Evolutionary conservation across 2,329 filamentous ascomycete genomes (phyloP).

Genomic region (Diplodia sapinea): DNA sequence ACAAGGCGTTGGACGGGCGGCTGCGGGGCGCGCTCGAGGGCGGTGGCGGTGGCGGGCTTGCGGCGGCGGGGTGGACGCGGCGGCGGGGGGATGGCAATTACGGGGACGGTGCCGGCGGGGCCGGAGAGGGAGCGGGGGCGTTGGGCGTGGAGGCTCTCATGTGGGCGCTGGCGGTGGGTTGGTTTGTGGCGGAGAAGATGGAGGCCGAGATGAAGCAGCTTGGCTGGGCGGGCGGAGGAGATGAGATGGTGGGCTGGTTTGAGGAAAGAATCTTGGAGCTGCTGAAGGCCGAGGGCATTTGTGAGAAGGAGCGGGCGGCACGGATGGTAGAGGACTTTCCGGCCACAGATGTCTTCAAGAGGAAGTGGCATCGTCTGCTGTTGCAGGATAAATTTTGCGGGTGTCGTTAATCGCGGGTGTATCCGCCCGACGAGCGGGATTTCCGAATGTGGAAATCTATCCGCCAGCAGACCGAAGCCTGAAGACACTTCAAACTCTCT

Average conservation of each 20-base stretch:
- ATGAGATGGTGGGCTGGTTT: neutral
- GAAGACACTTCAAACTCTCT: too few species aligned
- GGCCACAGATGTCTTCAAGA: neutral
- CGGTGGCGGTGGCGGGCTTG: neutral
- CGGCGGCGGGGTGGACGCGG: neutral
- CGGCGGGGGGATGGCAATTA: too few species aligned
- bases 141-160: neutral
- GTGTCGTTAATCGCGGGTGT: neutral
- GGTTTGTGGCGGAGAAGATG: neutral
- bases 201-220: too few species aligned
- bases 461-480: too few species aligned
- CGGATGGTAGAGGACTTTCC: neutral
- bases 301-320: neutral
- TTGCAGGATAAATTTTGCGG: neutral
- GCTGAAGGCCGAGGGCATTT: neutral
- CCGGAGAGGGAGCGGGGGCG: neutral
- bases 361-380: neutral
- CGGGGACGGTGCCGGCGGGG: neutral
- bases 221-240: neutral
- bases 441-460: neutral
- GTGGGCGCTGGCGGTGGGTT: neutral
- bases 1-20: neutral
- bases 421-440: neutral
- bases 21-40: neutral
- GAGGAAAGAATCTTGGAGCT: neutral